A percentile compares a stretch with the other conserved stretches of the same genome.
These are phyloP conservation scores for Capsicum rhomboideum DNA, from an alignment of 257 asterid genomes.

Conservation along the genomic window DNA sequence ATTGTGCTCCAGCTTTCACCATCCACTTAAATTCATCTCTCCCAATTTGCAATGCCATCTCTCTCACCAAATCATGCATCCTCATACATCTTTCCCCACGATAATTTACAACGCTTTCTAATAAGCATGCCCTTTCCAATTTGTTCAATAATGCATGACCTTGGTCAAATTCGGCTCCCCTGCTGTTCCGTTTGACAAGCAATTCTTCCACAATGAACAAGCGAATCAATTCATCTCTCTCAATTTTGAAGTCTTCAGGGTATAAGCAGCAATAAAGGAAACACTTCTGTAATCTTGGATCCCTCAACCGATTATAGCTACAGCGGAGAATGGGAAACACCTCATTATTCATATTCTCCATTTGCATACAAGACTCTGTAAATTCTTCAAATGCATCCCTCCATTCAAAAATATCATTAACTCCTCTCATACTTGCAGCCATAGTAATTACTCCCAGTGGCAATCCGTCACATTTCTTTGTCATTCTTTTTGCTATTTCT, in stretches of 20 bases:
- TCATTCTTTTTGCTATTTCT: constrained; percentile 14
- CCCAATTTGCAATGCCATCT: background rate
- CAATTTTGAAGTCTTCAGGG: constrained; percentile 4
- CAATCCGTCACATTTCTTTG: constrained; percentile 15
- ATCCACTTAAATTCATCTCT: background rate
- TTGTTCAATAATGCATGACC: constrained; percentile 12
- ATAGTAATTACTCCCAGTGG: constrained; percentile 15
- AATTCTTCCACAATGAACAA: constrained; percentile 8
- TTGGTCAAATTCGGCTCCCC: background rate
- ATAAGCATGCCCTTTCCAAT: constrained; percentile 5
- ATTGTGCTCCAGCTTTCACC: background rate
- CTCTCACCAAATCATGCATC: constrained; percentile 1
- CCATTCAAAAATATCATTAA: constrained; percentile 21
- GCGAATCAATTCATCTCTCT: constrained; percentile 1
- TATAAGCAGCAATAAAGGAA: constrained; percentile 19
- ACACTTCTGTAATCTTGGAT: constrained; percentile 8
- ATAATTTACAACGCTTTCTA: background rate
- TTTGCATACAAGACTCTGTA: constrained; percentile 11
- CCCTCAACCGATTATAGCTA: background rate
- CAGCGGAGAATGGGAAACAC: constrained; percentile 13
- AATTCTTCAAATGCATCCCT: constrained; percentile 21
- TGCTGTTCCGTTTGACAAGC: background rate
- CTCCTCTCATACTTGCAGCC: constrained; percentile 27
- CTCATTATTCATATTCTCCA: constrained; percentile 12
- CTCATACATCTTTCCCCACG: background rate